Percentiles rank a stretch among this genome's conserved stretches.
These are phyloP conservation scores for Cladosporium sp. DNA, from an alignment of 2,329 filamentous ascomycete genomes.

Conservation along the genomic window DNA sequence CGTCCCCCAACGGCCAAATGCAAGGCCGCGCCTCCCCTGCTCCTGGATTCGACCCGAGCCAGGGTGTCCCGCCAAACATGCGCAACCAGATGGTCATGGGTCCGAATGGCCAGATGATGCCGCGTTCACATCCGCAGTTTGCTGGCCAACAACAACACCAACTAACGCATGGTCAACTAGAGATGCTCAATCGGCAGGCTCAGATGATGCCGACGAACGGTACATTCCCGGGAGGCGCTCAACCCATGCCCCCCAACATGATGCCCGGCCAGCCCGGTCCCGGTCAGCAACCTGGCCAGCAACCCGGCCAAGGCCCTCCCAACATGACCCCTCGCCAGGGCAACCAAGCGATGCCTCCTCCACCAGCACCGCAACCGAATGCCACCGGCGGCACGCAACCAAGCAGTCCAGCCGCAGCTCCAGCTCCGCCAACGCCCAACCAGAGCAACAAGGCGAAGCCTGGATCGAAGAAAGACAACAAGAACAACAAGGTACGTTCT, in stretches of 20 bases:
- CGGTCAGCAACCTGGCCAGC: slow-evolving; percentile 39
- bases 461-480: slow-evolving; percentile 67
- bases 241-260: slow-evolving; percentile 32
- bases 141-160: slow-evolving; percentile 16
- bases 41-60: slow-evolving; percentile 44
- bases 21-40: slow-evolving; percentile 57
- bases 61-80: slow-evolving; percentile 21
- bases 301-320: slow-evolving; percentile 48
- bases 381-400: slow-evolving; percentile 40
- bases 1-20: slow-evolving; percentile 68
- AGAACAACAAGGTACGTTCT: slow-evolving; percentile 39
- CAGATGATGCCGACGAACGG: slow-evolving; percentile 26
- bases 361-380: slow-evolving; percentile 42
- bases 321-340: slow-evolving; percentile 69
- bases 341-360: slow-evolving; percentile 44
- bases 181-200: slow-evolving; percentile 33
- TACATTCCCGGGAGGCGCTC: slow-evolving; percentile 34
- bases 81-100: slow-evolving; percentile 43
- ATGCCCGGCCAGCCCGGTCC: slow-evolving; percentile 36
- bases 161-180: slow-evolving; percentile 51
- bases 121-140: slow-evolving; percentile 62
- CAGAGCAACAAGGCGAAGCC: slow-evolving; percentile 68
- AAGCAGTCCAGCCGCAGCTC: slow-evolving; percentile 43
- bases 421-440: slow-evolving; percentile 69
- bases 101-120: slow-evolving; percentile 52